These are phyloP conservation scores for Pelargonium fulgidum DNA, from an alignment of 441 rosid species.

Conservation along the genomic window DNA sequence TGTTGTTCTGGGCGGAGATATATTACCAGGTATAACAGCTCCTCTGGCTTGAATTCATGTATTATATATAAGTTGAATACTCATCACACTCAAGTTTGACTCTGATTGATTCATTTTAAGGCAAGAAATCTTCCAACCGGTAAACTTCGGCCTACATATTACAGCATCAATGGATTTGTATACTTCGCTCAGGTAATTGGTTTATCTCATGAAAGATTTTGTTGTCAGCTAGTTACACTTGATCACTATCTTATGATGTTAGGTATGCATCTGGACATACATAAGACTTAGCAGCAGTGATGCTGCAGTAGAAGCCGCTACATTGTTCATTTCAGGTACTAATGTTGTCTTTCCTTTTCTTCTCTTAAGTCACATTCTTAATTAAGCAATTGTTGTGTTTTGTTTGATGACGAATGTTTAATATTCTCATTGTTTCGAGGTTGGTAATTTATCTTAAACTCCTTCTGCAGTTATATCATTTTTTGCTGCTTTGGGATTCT, in stretches of 20 bases:
- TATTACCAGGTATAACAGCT: constrained; percentile 71
- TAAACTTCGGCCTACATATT: constrained; percentile 48
- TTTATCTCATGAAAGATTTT: background rate
- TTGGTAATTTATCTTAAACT: background rate
- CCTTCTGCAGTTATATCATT: constrained; percentile 41
- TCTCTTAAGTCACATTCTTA: too few relatives aligned
- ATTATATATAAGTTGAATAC: background rate
- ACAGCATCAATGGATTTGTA: constrained; percentile 32
- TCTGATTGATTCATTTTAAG: constrained; percentile 22
- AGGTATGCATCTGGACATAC: constrained; percentile 53
- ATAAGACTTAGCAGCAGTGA: constrained; percentile 34
- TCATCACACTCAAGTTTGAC: background rate
- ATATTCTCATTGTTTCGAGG: too few relatives aligned
- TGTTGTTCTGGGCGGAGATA: constrained; percentile 97
- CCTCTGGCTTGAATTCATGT: background rate
- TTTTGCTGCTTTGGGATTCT: constrained; percentile 46
- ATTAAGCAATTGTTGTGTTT: too few relatives aligned
- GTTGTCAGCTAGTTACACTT: background rate
- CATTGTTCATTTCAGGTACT: constrained; percentile 50
- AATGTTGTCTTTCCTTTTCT: too few relatives aligned
- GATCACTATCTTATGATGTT: constrained; percentile 8
- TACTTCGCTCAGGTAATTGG: constrained; percentile 43
- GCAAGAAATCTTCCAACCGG: constrained; percentile 53
- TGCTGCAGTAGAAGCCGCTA: constrained; percentile 32
- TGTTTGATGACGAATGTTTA: too few relatives aligned